Base-by-base conservation (phyloP, 495 filamentous ascomycete species). In the Darksidea phi region DNA sequence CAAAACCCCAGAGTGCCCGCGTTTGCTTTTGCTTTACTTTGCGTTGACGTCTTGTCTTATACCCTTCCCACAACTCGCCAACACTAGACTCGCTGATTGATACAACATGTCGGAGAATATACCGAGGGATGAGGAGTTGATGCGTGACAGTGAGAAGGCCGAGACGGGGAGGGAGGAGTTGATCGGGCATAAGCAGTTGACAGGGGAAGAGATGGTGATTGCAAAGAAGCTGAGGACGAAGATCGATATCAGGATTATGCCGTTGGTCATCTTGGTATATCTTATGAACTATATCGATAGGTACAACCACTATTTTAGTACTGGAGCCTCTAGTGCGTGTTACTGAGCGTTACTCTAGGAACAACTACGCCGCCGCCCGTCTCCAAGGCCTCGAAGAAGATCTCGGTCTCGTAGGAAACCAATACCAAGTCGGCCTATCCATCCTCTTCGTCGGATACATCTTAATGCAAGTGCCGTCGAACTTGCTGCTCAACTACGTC, bases 281-380 rank as follows among this genome's bases (percentile, higher is more conserved):
- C 68, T 84, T 32, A 77, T 84, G 73, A 84, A 84, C 57, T 82
- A 82, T 61, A 80, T 83, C 32, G 80, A 84, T 62, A 76, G 79
- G 41, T 50, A 34, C 21, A 12, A 8, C 13, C 12, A 12, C 15
- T 6, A 1, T 36, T 17, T 13, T 8, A n/a, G 23, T 1, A n/a
- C n/a, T n/a, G n/a, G n/a, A n/a, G n/a, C n/a, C n/a, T 3, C 12
- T 0, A 4, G n/a, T 18, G 23, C n/a, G 18, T 48, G 23, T 11
- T 46, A 20, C 6, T 54, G 38, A n/a, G 17, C 41, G 26, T 13
- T 49, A n/a, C 42, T 34, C 4, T 37, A 58, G 70, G 70, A 84
- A 83, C 68, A 83, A 83, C 48, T 80, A 81, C 58, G 79, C 81
- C 6, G 78, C 81, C 1, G 68, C 70, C 3, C 50, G 50, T 21